Conservation (phyloP, 306 rosid species). For the Prunus mira region DNA sequence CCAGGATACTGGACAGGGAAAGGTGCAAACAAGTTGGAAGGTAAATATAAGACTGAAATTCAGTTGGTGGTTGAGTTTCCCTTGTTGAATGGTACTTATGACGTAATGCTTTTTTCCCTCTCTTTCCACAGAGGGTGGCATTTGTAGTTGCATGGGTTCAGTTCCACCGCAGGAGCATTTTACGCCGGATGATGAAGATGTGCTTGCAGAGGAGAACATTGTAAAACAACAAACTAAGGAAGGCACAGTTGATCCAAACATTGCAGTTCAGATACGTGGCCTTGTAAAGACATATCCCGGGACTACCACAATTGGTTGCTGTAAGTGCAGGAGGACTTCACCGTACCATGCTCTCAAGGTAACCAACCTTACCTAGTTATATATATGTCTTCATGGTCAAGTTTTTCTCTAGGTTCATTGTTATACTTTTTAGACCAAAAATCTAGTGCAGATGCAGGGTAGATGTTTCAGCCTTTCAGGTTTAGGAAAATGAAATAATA, state of each 20-base stretch:
- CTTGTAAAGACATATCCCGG: slow-evolving; percentile 79
- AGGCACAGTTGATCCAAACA: slow-evolving; percentile 41
- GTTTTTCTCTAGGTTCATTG: too few relatives aligned
- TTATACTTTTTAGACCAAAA: neutral
- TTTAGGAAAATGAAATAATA: neutral
- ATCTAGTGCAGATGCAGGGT: neutral
- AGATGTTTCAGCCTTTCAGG: neutral
- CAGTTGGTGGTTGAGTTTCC: slow-evolving; percentile 12
- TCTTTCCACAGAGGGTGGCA: slow-evolving; percentile 57
- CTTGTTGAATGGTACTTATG: slow-evolving; percentile 16
- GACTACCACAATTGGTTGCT: slow-evolving; percentile 41
- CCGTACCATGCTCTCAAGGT: slow-evolving; percentile 81
- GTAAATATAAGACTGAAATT: slow-evolving; percentile 31
- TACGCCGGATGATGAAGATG: slow-evolving; percentile 82
- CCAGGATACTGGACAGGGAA: slow-evolving; percentile 76
- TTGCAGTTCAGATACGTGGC: slow-evolving; percentile 85
- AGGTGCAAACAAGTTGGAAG: slow-evolving; percentile 72
- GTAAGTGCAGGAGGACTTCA: slow-evolving; percentile 44
- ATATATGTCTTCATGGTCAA: too few relatives aligned
- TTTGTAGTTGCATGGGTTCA: slow-evolving; percentile 67
- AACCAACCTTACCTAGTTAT: slow-evolving; percentile 20
- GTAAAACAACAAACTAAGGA: slow-evolving; percentile 52
- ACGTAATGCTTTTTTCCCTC: slow-evolving; percentile 19
- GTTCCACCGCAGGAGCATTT: slow-evolving; percentile 40
- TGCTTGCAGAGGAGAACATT: slow-evolving; percentile 68